These are phyloP conservation scores for Flaveria floridana DNA, from an alignment of 140 eudicot species.

Conservation along the genomic window DNA sequence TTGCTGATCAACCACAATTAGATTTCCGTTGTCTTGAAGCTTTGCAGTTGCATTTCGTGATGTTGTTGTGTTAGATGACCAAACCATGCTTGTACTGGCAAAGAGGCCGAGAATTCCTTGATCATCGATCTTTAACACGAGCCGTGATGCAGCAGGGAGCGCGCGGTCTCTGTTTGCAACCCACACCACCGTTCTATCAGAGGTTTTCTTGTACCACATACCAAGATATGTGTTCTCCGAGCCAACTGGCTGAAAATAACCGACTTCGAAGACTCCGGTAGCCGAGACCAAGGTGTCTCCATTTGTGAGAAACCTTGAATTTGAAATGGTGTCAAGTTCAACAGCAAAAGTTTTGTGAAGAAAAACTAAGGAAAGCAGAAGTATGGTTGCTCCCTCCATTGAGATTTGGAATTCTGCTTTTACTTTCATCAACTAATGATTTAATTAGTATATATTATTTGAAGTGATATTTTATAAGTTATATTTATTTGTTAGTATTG, in stretches of 20 bases:
- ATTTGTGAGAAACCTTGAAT: slow-evolving; percentile 14
- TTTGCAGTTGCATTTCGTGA: slow-evolving; percentile 27
- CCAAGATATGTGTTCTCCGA: slow-evolving; percentile 33
- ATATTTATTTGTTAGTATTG: too few species aligned
- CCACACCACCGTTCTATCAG: slow-evolving; percentile 33
- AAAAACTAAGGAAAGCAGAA: slow-evolving; percentile 5
- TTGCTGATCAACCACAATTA: slow-evolving; percentile 16
- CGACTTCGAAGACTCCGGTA: slow-evolving; percentile 33
- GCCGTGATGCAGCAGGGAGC: slow-evolving; percentile 7
- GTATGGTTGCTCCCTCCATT: slow-evolving; percentile 24
- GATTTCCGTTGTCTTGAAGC: slow-evolving; percentile 38
- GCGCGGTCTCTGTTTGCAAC: slow-evolving; percentile 40
- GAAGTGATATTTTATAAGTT: neutral
- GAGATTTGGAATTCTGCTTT: neutral
- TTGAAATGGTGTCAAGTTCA: slow-evolving; percentile 23
- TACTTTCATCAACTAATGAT: slow-evolving; percentile 12
- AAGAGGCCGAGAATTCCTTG: slow-evolving; percentile 30
- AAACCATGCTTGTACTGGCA: neutral
- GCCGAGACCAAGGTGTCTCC: slow-evolving; percentile 34
- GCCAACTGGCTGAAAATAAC: slow-evolving; percentile 31
- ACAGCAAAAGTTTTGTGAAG: neutral
- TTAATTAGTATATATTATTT: neutral
- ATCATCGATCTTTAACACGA: slow-evolving; percentile 13
- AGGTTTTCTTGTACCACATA: slow-evolving; percentile 37
- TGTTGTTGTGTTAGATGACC: slow-evolving; percentile 28